Base-by-base conservation (phyloP, 805 yeast species). In the Saccharomycopsis sp. region DNA sequence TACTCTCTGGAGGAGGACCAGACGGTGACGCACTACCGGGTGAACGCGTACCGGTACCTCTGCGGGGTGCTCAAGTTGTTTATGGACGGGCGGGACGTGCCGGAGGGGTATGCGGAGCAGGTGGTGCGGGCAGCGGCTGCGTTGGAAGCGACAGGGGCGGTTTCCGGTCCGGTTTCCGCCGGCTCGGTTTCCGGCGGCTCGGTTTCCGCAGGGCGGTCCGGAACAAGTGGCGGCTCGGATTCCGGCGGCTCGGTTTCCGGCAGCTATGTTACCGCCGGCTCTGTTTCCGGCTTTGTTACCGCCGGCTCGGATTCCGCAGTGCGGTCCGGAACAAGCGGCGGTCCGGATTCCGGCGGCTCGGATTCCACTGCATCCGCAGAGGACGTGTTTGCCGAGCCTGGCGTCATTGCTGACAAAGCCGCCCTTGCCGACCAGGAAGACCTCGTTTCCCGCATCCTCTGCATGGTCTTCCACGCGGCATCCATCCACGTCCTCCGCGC, bases 31-130 rank as follows among this genome's bases (percentile, higher is more conserved):
- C 88, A 85, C 62, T 89, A 90, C 68, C 77, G 95, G 54, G 75
- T 82, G 5, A 85, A 88, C 64, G 94, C 98, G 0, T 92, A 81
- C 76, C 77, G 81, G 52, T 88, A 90, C 63, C 71, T 94, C 54
- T 74, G 84, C 0, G 74, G 84, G 1, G 80, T 88, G 3, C 72
- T 90, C 64, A 80, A 85, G 64, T 73, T 92, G 55, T 83, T 89
- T 63, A 76, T 94, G 53, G 84, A 84, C 58, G 55, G 53, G 2
- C 66, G 71, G 1, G 66, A 70, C 2, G 65, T 76, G 41, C 80
- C 81, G 0, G 73, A 71, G 0, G 66, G 72, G 53, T 74, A 73
- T 57, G 75, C 71, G 61, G 60, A 69, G 9, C 72, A 77, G 62
- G 67, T 89, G 55, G 71, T 78, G 15, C 75, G 76, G 34, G 82